Evolutionary conservation across 768 basidiomycete species (phyloP), one percentile per base, ranked within the genome.

Genomic region (Tricholoma matsutake): DNA sequence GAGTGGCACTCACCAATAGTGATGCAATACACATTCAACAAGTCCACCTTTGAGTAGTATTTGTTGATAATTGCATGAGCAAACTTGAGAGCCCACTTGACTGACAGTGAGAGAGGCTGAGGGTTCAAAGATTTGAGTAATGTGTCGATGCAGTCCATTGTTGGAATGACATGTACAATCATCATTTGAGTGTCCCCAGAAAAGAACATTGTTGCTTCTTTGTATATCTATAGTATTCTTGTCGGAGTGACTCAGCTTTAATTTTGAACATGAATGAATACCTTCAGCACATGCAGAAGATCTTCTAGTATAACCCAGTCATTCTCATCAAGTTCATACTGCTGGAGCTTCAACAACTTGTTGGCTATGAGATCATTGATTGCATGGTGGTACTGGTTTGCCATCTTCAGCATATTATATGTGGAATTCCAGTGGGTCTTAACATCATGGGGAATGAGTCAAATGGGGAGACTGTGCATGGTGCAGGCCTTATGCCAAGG

Each of bases 61-160:
- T 58, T 34, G 60, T 74, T 71, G 6, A 75, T 57, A 1, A 65
- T 72, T 22, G 61, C 53, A 53, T 69, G 71, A 11, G 59, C 67
- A 16, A 72, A 53, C 9, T 25, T 43, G 1, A 71, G 35, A 1
- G 71, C 65, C 2, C 58, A 59, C 7, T 32, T 58, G 20, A 75
- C 65, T 3, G 71, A 28, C 1, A 59, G 18, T 7, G 32, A 39
- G 45, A 62, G 68, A 4, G 9, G 29, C 3, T 58, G 54, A 13
- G 35, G 13, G 35, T 64, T 58, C 2, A 52, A 9, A 39, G 58
- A 39, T 3, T 41, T 31, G 52, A 67, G 45, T 29, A 51, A 9
- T 28, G 70, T 5, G 49, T 79, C 63, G 13, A 76, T 69, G 28
- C 65, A 39, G 49, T 79, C 74, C 75, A 77, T 77, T 0, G 72